Percentiles rank a stretch among this genome's conserved stretches.
phyloP scores from a whole-genome alignment of 1,139 yeast genomes.

The Blastobotrys aristatus region DNA sequence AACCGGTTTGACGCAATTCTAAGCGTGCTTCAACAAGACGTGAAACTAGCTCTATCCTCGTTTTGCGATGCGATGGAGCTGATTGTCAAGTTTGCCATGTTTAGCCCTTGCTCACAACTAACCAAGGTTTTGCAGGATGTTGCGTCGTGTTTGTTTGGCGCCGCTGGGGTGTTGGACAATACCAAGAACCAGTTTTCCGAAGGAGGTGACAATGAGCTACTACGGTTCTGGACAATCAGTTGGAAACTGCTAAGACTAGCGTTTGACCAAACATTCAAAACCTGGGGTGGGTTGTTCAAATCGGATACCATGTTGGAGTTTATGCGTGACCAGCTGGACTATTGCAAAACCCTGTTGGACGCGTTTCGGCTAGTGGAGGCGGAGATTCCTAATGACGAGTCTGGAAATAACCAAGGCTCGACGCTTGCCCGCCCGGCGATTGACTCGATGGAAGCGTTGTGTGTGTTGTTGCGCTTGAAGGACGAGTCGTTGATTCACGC shows the following conservation, averaged over 20 bases:
- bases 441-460: conserved; percentile 40
- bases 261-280: conserved; percentile 54
- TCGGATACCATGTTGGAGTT: conserved; percentile 63
- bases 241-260: conserved; percentile 73
- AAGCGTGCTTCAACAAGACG: conserved; percentile 44
- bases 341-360: conserved; percentile 62
- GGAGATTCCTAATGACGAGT: conserved; percentile 30
- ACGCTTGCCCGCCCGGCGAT: conserved; percentile 27
- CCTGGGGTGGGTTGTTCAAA: conserved; percentile 64
- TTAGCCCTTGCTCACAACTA: conserved; percentile 72
- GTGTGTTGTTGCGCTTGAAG: conserved; percentile 77
- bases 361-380: conserved; percentile 54
- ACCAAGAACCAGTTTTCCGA: conserved; percentile 25
- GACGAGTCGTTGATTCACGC: conserved; percentile 69
- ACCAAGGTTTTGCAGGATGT: conserved; percentile 74
- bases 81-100: conserved; percentile 45
- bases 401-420: conserved; percentile 20
- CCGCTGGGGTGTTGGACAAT: conserved; percentile 49
- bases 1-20: conserved; percentile 64
- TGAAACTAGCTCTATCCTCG: conserved; percentile 44
- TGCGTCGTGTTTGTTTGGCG: conserved; percentile 57
- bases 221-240: conserved; percentile 55
- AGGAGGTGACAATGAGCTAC: conserved; percentile 28
- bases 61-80: conserved; percentile 44
- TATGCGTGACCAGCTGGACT: conserved; percentile 80